Evolutionary conservation across 495 filamentous ascomycete genomes (phyloP), one percentile per base, ranked within the genome.

Genomic region (Hypoxylon fuscum): DNA sequence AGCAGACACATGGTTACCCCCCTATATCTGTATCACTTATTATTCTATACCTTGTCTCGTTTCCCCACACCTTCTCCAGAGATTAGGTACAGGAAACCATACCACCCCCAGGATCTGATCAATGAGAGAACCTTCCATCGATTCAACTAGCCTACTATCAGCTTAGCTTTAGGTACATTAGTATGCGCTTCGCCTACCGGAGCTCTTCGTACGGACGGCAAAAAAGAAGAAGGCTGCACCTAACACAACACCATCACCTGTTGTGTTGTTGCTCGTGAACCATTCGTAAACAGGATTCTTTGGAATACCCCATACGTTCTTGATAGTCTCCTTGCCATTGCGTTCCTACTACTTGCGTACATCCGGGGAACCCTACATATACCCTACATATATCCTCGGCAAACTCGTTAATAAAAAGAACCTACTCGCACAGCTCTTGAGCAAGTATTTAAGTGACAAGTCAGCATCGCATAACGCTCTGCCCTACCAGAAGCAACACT

Each of bases 31-130:
- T 21, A 18, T 63, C 34, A 12, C 34, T 23, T 37, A 42, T 48
- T 58, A 20, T 56, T 42, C 31, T 54, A 22, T 49, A 22, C 46
- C 9, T n/a, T 34, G 21, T 47, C 11, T 23, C 22, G 40, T 18
- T 65, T 65, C 55, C 54, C 55, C 55, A 65, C 50, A 65, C 45
- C 50, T 65, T 65, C 55, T 65, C 55, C 50, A 65, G 55, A 59
- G 55, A 59, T 65, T 65, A 59, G 12, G 34, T 59, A 54, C 44
- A 20, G 38, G 29, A 18, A 6, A 42, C 46, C 40, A 41, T 54
- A 37, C 49, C 50, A 55, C 35, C 41, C 38, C 51, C 49, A 55
- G 35, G 54, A 43, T 64, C 41, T 53, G 31, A 53, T 54, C 50
- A 57, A 51, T 56, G 12, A 43, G 42, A 57, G 23, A 57, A 31